These are phyloP conservation scores for Scedosporium apiospermum DNA, from an alignment of 2,329 filamentous ascomycete species.

Conservation along the genomic window DNA sequence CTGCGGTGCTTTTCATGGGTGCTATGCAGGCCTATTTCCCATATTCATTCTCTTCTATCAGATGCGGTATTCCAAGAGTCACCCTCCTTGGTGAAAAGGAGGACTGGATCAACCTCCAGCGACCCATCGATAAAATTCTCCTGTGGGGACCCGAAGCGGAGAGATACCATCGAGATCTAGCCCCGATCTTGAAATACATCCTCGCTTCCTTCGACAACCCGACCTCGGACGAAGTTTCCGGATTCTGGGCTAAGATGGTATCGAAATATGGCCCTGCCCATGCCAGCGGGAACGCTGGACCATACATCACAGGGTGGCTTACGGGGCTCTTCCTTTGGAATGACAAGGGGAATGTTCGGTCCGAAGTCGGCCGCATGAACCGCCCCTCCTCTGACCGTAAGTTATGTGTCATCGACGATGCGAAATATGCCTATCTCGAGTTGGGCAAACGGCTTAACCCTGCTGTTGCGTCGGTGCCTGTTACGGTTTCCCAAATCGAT, in stretches of 20 bases:
- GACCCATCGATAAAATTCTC: constrained; percentile 25
- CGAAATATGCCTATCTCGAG: background rate
- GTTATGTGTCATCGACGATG: background rate
- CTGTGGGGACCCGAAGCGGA: constrained; percentile 25
- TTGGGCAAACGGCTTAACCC: background rate
- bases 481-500: background rate
- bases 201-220: constrained; percentile 25
- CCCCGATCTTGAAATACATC: constrained; percentile 27
- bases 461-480: background rate
- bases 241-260: constrained; percentile 26
- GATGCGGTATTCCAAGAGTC: constrained; percentile 39
- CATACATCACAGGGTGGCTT: background rate
- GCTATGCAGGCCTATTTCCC: constrained; percentile 33
- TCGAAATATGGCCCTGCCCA: background rate
- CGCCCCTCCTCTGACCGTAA: background rate
- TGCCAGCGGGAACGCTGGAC: background rate
- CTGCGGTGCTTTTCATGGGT: constrained; percentile 40
- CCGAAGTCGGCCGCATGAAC: background rate
- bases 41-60: constrained; percentile 20
- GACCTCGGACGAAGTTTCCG: constrained; percentile 12
- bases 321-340: background rate
- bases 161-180: constrained; percentile 23
- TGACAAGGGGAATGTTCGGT: background rate
- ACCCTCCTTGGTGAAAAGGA: constrained; percentile 35
- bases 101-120: constrained; percentile 31